These are phyloP conservation scores for Fusarium pilosicola DNA, from an alignment of 2,329 filamentous ascomycete species.

Conservation along the genomic window DNA sequence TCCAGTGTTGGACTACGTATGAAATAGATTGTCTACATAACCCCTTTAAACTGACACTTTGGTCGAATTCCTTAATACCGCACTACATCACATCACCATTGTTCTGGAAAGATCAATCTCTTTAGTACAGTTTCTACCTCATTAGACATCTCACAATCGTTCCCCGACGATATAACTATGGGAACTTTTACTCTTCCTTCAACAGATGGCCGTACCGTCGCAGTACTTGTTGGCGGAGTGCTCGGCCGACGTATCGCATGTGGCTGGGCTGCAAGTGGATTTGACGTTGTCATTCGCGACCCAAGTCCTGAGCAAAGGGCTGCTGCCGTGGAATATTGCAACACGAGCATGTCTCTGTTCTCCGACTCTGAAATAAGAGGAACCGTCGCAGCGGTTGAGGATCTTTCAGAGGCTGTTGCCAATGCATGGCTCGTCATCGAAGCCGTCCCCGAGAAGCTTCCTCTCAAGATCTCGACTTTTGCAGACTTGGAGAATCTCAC, in stretches of 20 bases:
- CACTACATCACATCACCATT: no score
- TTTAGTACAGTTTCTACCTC: no score
- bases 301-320: conserved; percentile 5
- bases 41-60: neutral
- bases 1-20: no score
- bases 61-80: no score
- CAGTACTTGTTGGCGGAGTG: neutral
- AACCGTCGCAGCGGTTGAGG: neutral
- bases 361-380: neutral
- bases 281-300: conserved; percentile 7
- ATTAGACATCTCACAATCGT: accelerated
- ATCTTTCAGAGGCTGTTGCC: neutral
- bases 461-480: conserved; percentile 14
- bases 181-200: neutral
- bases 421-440: conserved; percentile 14
- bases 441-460: conserved; percentile 3
- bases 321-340: conserved; percentile 5
- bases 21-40: neutral
- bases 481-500: conserved; percentile 5
- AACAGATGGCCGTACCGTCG: neutral
- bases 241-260: conserved; percentile 9
- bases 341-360: neutral
- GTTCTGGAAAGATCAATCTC: no score
- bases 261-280: conserved; percentile 16
- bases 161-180: neutral